Conservation (phyloP, 805 yeast species). For the Ogataea glucozyma region DNA sequence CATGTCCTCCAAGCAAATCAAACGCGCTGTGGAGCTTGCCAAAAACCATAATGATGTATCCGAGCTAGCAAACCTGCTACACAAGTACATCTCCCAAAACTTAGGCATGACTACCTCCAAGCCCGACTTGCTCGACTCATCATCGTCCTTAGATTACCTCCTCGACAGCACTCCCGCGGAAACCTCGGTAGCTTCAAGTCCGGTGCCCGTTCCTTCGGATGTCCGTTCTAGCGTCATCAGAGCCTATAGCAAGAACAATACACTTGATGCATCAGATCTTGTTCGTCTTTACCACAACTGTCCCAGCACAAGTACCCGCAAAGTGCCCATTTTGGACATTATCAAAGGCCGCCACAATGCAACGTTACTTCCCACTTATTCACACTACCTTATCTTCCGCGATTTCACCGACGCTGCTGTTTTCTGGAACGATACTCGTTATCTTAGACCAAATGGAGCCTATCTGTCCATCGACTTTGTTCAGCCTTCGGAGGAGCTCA, state of each 20-base stretch:
- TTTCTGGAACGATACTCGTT: conserved; percentile 51
- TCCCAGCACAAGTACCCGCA: conserved; percentile 27
- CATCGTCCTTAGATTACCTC: too few species aligned
- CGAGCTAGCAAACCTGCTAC: conserved; percentile 5
- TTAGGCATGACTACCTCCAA: too few species aligned
- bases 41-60: conserved; percentile 8
- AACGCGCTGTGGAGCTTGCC: conserved; percentile 7
- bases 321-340: conserved; percentile 37
- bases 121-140: too few species aligned
- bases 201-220: not conserved
- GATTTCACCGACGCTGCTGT: conserved; percentile 49
- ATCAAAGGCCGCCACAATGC: conserved; percentile 51
- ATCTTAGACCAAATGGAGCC: conserved; percentile 49
- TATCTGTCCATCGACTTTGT: conserved; percentile 49
- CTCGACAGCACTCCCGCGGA: too few species aligned
- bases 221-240: conserved; percentile 38
- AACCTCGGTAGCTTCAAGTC: not conserved
- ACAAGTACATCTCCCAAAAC: conserved; percentile 1
- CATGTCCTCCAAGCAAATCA: conserved; percentile 2
- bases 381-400: conserved; percentile 56
- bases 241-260: conserved; percentile 41
- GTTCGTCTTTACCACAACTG: conserved; percentile 36
- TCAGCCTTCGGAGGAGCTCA: conserved; percentile 26
- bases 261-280: conserved; percentile 42
- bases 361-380: conserved; percentile 45